A percentile compares a stretch with the other conserved stretches of the same genome.
phyloP scores from a whole-genome alignment of 2,329 filamentous ascomycete species.

The Podosphaera fusca region DNA sequence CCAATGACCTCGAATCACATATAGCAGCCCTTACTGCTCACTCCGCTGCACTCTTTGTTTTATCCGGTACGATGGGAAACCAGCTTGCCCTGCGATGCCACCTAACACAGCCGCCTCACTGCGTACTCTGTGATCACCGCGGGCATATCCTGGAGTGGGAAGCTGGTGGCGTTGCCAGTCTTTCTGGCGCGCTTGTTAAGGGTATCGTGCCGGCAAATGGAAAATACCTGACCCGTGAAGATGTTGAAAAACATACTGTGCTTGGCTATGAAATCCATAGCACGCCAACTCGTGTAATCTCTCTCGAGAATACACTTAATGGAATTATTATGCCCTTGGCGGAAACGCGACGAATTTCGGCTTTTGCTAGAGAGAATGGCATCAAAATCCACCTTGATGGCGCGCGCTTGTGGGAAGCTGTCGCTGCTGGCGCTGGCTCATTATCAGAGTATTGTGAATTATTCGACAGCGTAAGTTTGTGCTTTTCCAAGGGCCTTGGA shows the following conservation, averaged over 20 bases:
- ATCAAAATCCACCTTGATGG: constrained; percentile 60
- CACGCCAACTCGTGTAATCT: constrained; percentile 62
- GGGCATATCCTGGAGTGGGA: constrained; percentile 53
- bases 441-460: constrained; percentile 42
- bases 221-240: constrained; percentile 32
- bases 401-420: constrained; percentile 62
- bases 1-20: constrained; percentile 49
- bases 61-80: constrained; percentile 89
- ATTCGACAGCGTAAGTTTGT: constrained; percentile 55
- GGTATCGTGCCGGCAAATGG: constrained; percentile 47
- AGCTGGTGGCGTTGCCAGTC: constrained; percentile 38
- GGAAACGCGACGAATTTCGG: constrained; percentile 45
- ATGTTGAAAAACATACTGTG: constrained; percentile 42
- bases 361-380: constrained; percentile 39
- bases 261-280: constrained; percentile 48
- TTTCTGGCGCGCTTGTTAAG: constrained; percentile 49
- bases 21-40: constrained; percentile 53
- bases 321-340: constrained; percentile 56
- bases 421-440: constrained; percentile 42
- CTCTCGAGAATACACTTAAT: constrained; percentile 65
- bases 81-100: constrained; percentile 63
- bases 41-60: constrained; percentile 54
- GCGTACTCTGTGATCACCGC: constrained; percentile 55
- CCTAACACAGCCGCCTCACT: constrained; percentile 56
- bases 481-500: constrained; percentile 64